Evolutionary conservation across 2,329 filamentous ascomycete species (phyloP).

Genomic region (Colletotrichum sp.): DNA sequence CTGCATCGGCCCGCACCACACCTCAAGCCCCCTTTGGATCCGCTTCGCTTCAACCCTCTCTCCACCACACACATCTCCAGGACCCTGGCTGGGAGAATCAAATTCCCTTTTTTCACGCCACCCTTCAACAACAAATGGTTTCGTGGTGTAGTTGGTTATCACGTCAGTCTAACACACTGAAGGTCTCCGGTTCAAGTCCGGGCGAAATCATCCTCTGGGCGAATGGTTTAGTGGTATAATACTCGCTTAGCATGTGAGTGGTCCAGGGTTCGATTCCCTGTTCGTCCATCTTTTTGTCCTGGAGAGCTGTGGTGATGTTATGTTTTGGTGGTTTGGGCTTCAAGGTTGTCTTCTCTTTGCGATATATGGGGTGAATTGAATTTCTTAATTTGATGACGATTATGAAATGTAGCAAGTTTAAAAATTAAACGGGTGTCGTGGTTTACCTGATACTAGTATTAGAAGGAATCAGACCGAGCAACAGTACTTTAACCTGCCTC

Average conservation of each 20-base stretch:
- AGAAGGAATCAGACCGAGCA: too few relatives aligned
- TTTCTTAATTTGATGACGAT: too few relatives aligned
- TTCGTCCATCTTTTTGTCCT: conserved; percentile 7
- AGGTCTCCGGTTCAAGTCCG: conserved; percentile 16
- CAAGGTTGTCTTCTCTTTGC: too few relatives aligned
- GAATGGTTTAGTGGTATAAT: conserved; percentile 21
- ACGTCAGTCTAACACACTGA: conserved; percentile 49
- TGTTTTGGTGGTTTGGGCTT: too few relatives aligned
- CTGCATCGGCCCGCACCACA: background rate
- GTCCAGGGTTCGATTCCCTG: conserved; percentile 15
- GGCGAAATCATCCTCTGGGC: conserved; percentile 1
- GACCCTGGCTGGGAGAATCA: fast-evolving
- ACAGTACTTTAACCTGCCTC: too few relatives aligned
- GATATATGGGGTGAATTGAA: too few relatives aligned
- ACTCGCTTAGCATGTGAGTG: conserved; percentile 13
- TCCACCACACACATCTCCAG: background rate
- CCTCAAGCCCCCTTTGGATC: background rate
- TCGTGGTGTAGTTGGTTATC: conserved; percentile 50
- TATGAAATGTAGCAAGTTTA: too few relatives aligned
- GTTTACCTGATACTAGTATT: too few relatives aligned
- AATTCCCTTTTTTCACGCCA: too few relatives aligned
- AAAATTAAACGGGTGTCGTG: too few relatives aligned
- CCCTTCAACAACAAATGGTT: background rate
- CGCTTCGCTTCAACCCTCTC: background rate
- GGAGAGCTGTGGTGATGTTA: background rate